These are phyloP conservation scores for Micractinium conductrix DNA, from an alignment of 139 green algal genomes.

Conservation along the genomic window DNA sequence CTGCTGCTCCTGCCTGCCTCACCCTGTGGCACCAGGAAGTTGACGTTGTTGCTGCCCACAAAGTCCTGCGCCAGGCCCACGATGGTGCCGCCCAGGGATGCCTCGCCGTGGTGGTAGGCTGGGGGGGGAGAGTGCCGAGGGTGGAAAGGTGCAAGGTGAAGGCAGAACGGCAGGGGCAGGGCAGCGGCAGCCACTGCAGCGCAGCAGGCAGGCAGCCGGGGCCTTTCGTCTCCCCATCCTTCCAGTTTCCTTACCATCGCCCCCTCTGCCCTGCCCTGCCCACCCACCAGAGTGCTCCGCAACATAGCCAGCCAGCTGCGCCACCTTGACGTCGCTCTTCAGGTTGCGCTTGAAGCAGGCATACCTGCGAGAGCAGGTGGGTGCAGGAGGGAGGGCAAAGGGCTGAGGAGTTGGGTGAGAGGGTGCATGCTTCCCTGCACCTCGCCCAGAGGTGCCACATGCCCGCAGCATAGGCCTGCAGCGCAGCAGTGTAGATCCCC, in stretches of 20 bases:
- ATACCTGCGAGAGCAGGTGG: no score
- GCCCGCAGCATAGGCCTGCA: no score
- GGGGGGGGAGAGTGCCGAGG: background rate
- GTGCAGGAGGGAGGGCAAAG: no score
- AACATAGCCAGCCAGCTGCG: constrained; percentile 96
- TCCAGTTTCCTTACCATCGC: background rate
- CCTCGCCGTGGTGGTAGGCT: constrained; percentile 99
- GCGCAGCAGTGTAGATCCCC: no score
- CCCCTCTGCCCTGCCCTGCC: no score
- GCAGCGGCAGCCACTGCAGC: background rate
- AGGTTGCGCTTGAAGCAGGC: constrained; percentile 98
- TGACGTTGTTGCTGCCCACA: constrained; percentile 99
- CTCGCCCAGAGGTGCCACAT: no score
- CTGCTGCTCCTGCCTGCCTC: background rate
- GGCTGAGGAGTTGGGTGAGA: no score
- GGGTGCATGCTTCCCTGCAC: no score
- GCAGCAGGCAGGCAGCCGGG: background rate
- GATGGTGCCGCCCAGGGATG: constrained; percentile 87
- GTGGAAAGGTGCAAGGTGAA: background rate
- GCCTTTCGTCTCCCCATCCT: background rate
- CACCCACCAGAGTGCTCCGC: no score
- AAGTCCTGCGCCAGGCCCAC: constrained; percentile 94
- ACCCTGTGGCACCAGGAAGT: constrained; percentile 87
- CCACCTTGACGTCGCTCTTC: constrained; percentile 96
- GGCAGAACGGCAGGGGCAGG: background rate